A percentile compares a stretch with the other conserved stretches of the same genome.
Conservation (phyloP, 2,329 filamentous ascomycete genomes). For the Alternaria solani region DNA sequence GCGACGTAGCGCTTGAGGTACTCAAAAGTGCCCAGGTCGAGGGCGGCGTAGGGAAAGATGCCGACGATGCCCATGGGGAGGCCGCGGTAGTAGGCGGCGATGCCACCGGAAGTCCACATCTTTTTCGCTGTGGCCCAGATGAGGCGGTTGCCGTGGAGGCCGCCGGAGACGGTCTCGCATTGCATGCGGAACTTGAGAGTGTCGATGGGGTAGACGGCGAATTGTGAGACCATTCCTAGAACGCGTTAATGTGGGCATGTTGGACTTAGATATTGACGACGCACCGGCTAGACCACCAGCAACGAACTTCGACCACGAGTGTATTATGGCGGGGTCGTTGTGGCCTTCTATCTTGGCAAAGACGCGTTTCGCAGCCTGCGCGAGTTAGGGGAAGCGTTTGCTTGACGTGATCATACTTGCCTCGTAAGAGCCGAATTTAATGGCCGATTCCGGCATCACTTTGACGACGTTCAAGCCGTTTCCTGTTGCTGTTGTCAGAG, state of each 20-base stretch:
- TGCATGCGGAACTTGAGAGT: constrained; percentile 87
- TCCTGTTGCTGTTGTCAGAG: constrained; percentile 61
- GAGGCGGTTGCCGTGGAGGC: constrained; percentile 81
- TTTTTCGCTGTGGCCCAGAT: constrained; percentile 83
- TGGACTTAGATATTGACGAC: neutral
- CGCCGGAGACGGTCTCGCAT: constrained; percentile 89
- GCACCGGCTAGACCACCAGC: constrained; percentile 81
- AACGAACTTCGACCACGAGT: constrained; percentile 85
- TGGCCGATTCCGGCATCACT: constrained; percentile 98
- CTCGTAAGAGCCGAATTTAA: constrained; percentile 98
- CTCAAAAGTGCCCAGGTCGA: constrained; percentile 96
- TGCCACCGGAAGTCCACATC: constrained; percentile 80
- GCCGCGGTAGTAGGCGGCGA: constrained; percentile 85
- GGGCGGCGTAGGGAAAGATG: constrained; percentile 97
- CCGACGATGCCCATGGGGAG: constrained; percentile 92
- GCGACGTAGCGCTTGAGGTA: constrained; percentile 81
- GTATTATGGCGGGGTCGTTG: constrained; percentile 79
- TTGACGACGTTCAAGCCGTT: constrained; percentile 97
- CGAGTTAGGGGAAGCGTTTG: constrained; percentile 18
- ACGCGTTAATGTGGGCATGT: neutral
- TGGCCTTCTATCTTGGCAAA: constrained; percentile 90
- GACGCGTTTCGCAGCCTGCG: constrained; percentile 80
- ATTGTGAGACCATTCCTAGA: constrained; percentile 87
- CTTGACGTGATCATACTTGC: constrained; percentile 48
- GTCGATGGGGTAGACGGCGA: constrained; percentile 93